Conservation (phyloP, 2,329 filamentous ascomycete species). For the Hymenoscyphus fructigenus region DNA sequence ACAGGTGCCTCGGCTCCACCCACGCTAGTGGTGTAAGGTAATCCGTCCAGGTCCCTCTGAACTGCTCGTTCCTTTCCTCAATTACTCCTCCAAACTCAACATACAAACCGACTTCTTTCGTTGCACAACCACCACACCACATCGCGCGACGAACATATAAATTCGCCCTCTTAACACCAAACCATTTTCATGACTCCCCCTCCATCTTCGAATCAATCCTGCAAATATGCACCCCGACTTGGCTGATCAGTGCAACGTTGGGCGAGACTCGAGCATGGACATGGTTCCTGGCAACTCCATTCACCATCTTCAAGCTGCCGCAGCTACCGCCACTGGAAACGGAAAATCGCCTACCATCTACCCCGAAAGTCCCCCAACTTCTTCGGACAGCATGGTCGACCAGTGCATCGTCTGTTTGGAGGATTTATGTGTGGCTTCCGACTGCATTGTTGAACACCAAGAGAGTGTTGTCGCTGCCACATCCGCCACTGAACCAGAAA, state of each 20-base stretch:
- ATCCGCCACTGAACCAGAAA: conserved; percentile 29
- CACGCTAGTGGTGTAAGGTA: background rate
- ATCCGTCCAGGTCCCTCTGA: conserved; percentile 2
- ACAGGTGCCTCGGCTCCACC: conserved; percentile 3
- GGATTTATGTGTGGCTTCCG: conserved; percentile 44
- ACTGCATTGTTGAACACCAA: conserved; percentile 24
- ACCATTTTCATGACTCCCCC: conserved; percentile 35
- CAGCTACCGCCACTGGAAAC: background rate
- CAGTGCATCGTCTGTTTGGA: conserved; percentile 72
- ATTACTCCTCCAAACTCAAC: conserved; percentile 1
- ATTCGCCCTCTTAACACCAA: conserved; percentile 18
- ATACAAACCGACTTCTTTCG: background rate
- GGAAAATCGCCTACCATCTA: conserved; percentile 6
- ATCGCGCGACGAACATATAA: background rate
- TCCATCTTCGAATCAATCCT: conserved; percentile 19
- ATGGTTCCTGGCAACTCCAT: conserved; percentile 10
- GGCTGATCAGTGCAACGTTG: conserved; percentile 64
- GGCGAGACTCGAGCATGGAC: conserved; percentile 10
- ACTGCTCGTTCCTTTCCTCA: background rate
- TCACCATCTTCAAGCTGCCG: conserved; percentile 5
- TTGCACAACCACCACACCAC: conserved; percentile 7
- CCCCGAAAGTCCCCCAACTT: conserved; percentile 18
- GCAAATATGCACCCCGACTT: conserved; percentile 29
- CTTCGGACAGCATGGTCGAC: conserved; percentile 46
- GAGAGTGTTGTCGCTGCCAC: conserved; percentile 22